Percentiles rank a stretch among this genome's conserved stretches.
Conservation (phyloP, 2,329 filamentous ascomycete genomes). For the Penicillium sp. region DNA sequence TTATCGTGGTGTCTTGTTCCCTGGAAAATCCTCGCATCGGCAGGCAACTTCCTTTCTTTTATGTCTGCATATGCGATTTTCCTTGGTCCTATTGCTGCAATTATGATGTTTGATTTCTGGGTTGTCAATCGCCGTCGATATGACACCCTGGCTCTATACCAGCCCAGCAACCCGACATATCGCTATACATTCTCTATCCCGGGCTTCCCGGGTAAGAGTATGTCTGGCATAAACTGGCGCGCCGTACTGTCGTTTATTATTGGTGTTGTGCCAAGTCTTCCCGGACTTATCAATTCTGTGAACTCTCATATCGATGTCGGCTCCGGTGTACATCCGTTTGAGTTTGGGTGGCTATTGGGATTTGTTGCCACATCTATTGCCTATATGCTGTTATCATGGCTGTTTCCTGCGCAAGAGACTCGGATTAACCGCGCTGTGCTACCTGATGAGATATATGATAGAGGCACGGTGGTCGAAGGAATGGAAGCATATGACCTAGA, state of each 20-base stretch:
- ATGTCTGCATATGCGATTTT: slow-evolving; percentile 67
- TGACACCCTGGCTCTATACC: slow-evolving; percentile 54
- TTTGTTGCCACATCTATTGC: slow-evolving; percentile 58
- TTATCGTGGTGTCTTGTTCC: slow-evolving; percentile 62
- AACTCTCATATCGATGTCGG: slow-evolving; percentile 41
- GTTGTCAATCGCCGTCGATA: slow-evolving; percentile 52
- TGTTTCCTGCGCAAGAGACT: slow-evolving; percentile 53
- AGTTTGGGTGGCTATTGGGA: slow-evolving; percentile 66
- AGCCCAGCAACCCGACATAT: slow-evolving; percentile 48
- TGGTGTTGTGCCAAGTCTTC: slow-evolving; percentile 57
- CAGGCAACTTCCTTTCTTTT: slow-evolving; percentile 61
- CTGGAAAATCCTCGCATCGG: slow-evolving; percentile 65
- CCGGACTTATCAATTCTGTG: slow-evolving; percentile 53
- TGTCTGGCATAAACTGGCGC: slow-evolving; percentile 58
- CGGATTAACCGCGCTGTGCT: slow-evolving; percentile 44
- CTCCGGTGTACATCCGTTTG: slow-evolving; percentile 58
- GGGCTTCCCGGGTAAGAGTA: slow-evolving; percentile 17
- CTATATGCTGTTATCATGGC: slow-evolving; percentile 53
- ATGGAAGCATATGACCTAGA: slow-evolving; percentile 19
- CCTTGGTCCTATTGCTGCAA: slow-evolving; percentile 62
- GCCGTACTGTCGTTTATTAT: slow-evolving; percentile 59
- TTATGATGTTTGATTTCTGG: slow-evolving; percentile 63
- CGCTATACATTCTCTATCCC: slow-evolving; percentile 46
- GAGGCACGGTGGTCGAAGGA: slow-evolving; percentile 20
- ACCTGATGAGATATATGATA: slow-evolving; percentile 40